Conservation (phyloP, 805 yeast genomes). For the Candida loeiensis region DNA sequence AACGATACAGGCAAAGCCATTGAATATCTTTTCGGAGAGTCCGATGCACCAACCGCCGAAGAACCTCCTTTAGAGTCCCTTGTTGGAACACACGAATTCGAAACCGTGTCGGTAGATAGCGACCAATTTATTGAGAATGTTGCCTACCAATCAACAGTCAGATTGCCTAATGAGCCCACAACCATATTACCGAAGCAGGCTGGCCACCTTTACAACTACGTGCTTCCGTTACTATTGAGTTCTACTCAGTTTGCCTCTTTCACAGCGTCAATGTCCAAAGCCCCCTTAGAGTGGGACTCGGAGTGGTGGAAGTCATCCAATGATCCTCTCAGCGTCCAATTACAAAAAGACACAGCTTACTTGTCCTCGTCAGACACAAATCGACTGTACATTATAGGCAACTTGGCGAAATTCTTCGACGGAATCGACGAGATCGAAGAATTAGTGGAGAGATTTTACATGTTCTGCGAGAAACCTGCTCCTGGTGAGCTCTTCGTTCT, state of each 20-base stretch:
- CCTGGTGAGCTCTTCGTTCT: slow-evolving; percentile 3
- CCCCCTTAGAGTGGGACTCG: slow-evolving; percentile 2
- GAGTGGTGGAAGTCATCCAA: slow-evolving; percentile 7
- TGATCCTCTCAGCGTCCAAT: slow-evolving; percentile 11
- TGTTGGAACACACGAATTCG: neutral
- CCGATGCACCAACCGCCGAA: slow-evolving; percentile 2
- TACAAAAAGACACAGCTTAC: slow-evolving; percentile 24
- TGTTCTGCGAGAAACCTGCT: slow-evolving; percentile 5
- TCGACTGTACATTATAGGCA: slow-evolving; percentile 22
- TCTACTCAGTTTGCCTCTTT: slow-evolving; percentile 24
- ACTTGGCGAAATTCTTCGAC: slow-evolving; percentile 17
- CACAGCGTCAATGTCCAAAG: slow-evolving; percentile 13
- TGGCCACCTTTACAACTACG: slow-evolving; percentile 21
- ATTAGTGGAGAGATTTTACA: slow-evolving; percentile 14
- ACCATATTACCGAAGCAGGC: slow-evolving; percentile 16
- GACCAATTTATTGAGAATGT: slow-evolving; percentile 1
- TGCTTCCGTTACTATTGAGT: slow-evolving; percentile 29
- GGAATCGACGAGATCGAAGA: slow-evolving; percentile 19
- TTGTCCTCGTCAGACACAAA: slow-evolving; percentile 13
- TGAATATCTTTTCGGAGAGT: slow-evolving; percentile 34
- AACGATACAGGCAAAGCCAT: slow-evolving; percentile 34
- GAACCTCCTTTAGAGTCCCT: neutral
- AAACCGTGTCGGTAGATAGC: neutral
- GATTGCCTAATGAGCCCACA: slow-evolving; percentile 14
- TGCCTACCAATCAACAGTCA: neutral